Percentiles rank a stretch among this genome's conserved stretches.
phyloP scores from a whole-genome alignment of 306 rosid genomes.

The Dryas alaskensis region DNA sequence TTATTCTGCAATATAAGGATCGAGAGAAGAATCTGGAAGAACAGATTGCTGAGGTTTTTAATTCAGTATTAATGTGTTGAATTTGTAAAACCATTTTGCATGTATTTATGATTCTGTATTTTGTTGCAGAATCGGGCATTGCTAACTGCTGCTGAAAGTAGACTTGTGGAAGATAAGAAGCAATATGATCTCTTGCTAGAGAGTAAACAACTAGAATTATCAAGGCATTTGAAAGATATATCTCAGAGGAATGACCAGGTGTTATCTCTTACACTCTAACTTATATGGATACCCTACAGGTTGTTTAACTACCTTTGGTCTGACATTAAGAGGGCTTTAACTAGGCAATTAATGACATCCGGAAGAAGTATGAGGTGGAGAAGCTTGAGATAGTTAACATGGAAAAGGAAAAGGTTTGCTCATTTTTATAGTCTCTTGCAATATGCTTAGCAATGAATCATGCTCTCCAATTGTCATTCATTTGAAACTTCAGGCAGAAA shows the following conservation, averaged over 20 bases:
- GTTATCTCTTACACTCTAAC: slow-evolving; percentile 26
- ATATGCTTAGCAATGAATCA: slow-evolving; percentile 15
- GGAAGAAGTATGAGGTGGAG: slow-evolving; percentile 82
- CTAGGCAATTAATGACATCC: slow-evolving; percentile 90
- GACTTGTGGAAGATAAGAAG: slow-evolving; percentile 66
- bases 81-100: slow-evolving; percentile 18
- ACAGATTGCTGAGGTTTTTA: slow-evolving; percentile 63
- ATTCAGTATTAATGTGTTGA: slow-evolving; percentile 17
- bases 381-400: slow-evolving; percentile 63
- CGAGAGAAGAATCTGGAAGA: slow-evolving; percentile 71
- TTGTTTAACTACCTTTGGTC: slow-evolving; percentile 24
- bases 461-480: slow-evolving; percentile 32
- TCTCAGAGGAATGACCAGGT: slow-evolving; percentile 97
- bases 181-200: slow-evolving; percentile 80
- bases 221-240: slow-evolving; percentile 88
- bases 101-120: slow-evolving; percentile 19
- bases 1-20: slow-evolving; percentile 52
- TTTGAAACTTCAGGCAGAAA: slow-evolving; percentile 59
- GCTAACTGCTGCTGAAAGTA: slow-evolving; percentile 62
- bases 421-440: slow-evolving; percentile 28
- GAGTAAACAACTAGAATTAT: slow-evolving; percentile 68
- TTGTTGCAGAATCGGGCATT: slow-evolving; percentile 56
- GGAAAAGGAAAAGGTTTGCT: slow-evolving; percentile 86
- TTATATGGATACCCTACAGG: slow-evolving; percentile 12
- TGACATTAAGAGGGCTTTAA: slow-evolving; percentile 32